Evolutionary conservation across 768 basidiomycete species (phyloP), one percentile per base, ranked within the genome.

Genomic region (Strobilomyces dryophilus): DNA sequence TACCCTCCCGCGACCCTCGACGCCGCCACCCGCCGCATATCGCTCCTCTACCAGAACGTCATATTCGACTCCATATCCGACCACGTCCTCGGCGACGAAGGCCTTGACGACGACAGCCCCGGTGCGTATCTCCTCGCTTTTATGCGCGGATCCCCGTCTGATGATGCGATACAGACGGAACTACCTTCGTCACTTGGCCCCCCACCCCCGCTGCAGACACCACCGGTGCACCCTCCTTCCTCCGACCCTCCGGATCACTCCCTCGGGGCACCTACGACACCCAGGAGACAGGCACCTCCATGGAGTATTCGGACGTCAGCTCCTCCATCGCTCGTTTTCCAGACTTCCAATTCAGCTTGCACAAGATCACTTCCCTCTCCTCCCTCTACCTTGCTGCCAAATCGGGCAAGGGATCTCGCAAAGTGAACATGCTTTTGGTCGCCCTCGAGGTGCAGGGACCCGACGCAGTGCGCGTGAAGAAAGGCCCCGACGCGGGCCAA

Each of bases 401-500:
- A 50, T 67, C 69, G 31, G 60, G 67, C 17, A 73, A 65, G 55
- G 72, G 72, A 9, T 74, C 77, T 32, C 68, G 64, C n/a, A 84
- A 83, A 60, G 74, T 83, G 20, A 78, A 74, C 39, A 52, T 85
- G 8, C 75, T 92, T 7, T 74, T 86, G 5, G 88, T 84, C 6
- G 78, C 79, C 8, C 71, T 92, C 52, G 90, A 92, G 66, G 78
- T 88, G 14, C 88, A 91, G 47, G 89, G 88, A 0, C 90, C 88
- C 0, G 84, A 88, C 57, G 70, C 74, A 6, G 78, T 92, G 35
- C 75, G 70, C 24, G 74, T 87, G 35, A 89, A 86, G 67, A 84
- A 80, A 47, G 89, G 89, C 0, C 60, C 61, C 5, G 85, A 90
- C 49, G 82, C 84, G 5, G 90, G 89, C 8, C 82, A 80, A 52